Conservation (phyloP, 2,329 filamentous ascomycete genomes). For the Thermochaetoides dissita region DNA sequence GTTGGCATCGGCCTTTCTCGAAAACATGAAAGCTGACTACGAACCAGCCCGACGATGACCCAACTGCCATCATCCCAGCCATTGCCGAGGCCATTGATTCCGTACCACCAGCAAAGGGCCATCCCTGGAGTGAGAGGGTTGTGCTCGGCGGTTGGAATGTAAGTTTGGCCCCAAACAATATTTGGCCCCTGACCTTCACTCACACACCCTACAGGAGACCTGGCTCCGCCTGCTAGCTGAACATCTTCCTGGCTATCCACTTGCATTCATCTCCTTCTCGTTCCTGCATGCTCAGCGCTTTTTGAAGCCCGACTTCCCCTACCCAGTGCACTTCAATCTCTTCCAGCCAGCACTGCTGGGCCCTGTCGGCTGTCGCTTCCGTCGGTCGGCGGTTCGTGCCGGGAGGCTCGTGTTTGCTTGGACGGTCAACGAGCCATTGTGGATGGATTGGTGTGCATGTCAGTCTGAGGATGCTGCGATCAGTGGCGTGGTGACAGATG, state of each 20-base stretch:
- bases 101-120: conserved; percentile 25
- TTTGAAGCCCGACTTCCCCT: conserved; percentile 37
- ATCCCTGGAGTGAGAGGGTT: conserved; percentile 59
- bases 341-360: conserved; percentile 54
- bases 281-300: conserved; percentile 57
- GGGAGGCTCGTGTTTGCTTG: conserved; percentile 57
- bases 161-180: conserved; percentile 12
- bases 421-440: conserved; percentile 69
- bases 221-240: too few species aligned
- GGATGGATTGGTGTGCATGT: conserved; percentile 61
- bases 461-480: conserved; percentile 39
- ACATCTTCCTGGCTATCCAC: background rate
- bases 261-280: conserved; percentile 49
- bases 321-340: conserved; percentile 61
- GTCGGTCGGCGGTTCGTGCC: conserved; percentile 41
- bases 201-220: too few species aligned
- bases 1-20: conserved; percentile 1
- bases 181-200: too few species aligned
- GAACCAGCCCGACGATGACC: conserved; percentile 40
- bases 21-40: background rate
- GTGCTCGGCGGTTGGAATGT: conserved; percentile 75
- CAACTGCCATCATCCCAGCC: conserved; percentile 54
- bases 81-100: conserved; percentile 50
- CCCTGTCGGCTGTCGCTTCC: conserved; percentile 51
- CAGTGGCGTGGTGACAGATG: conserved; percentile 77